Base-by-base conservation (phyloP, 768 basidiomycete genomes). In the Pleurotus salmoneostramineus region DNA sequence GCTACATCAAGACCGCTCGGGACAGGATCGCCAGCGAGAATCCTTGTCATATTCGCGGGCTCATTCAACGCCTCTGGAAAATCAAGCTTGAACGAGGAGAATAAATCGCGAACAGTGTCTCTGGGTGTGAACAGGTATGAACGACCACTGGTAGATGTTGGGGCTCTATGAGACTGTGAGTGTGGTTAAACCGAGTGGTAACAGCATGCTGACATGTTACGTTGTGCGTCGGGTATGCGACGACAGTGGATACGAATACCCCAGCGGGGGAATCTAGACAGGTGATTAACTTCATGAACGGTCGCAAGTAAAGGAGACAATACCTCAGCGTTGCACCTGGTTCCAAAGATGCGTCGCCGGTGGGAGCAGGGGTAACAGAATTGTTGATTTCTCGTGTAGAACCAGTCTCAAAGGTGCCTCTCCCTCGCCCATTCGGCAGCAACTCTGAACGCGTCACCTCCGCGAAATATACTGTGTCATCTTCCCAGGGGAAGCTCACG, bases 51-150 rank as follows among this genome's bases (percentile, higher is more conserved):
- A 40, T 55, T 43, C n/a, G 34, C 11, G n/a, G 52, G 40, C 4
- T 3, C 11, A 14, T 55, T 55, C 17, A 55, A 27, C 5, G 5
- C 11, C 4, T 61, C 54, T 2, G 74, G 74, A 32, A 73, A 66
- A n/a, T 66, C 65, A 61, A 70, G 65, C 7, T 61, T 61, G 57
- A 75, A 74, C 14, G 68, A 64, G 7, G 64, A 60, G 58, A 77
- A 77, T n/a, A 79, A 60, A 1, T 50, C 57, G 3, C 62, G 62
- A 33, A 77, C 60, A 0, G 68, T 68, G 44, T 64, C 63, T 32
- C 71, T 65, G 4, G 74, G 74, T 12, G 72, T 71, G 46, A 74
- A 75, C 10, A 76, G 47, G 63, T 77, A 77, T 0, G 68, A 71
- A 42, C 62, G 62, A 33, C 48, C 59, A 12, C 54, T 62, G 8